Evolutionary conservation across 2,329 filamentous ascomycete species (phyloP).

Genomic region (Aspergillus versicolor): DNA sequence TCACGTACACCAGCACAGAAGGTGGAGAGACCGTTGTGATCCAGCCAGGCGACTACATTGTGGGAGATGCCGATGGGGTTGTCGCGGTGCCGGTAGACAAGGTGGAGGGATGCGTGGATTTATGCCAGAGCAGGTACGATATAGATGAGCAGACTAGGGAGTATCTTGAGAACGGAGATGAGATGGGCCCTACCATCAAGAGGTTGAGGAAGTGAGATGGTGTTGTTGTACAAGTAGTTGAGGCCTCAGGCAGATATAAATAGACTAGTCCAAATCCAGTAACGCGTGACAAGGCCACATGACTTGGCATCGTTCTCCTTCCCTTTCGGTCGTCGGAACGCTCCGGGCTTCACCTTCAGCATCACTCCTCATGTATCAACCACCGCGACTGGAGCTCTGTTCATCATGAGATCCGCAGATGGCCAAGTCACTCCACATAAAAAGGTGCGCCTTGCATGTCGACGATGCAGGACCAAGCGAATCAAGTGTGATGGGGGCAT

Average conservation of each 20-base stretch:
- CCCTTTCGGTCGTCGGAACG: not conserved
- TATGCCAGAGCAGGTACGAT: constrained; percentile 33
- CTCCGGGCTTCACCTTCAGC: not conserved
- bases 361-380: not conserved
- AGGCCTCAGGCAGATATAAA: too few relatives aligned
- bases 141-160: constrained; percentile 37
- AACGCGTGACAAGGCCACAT: not conserved
- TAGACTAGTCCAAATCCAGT: not conserved
- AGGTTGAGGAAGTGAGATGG: constrained; percentile 29
- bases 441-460: constrained; percentile 42
- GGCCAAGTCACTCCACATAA: constrained; percentile 15
- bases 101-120: constrained; percentile 30
- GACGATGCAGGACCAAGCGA: constrained; percentile 36
- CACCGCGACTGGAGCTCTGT: not conserved
- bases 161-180: constrained; percentile 30
- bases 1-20: constrained; percentile 28
- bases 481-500: constrained; percentile 43
- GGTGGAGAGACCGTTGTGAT: constrained; percentile 24
- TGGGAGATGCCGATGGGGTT: constrained; percentile 35
- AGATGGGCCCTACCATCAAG: constrained; percentile 37
- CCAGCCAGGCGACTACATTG: constrained; percentile 35
- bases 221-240: not conserved
- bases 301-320: not conserved
- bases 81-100: constrained; percentile 20
- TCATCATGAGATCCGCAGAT: not conserved